Conservation (phyloP, 352 stramenopile species). For the Globisporangium viniferum region DNA sequence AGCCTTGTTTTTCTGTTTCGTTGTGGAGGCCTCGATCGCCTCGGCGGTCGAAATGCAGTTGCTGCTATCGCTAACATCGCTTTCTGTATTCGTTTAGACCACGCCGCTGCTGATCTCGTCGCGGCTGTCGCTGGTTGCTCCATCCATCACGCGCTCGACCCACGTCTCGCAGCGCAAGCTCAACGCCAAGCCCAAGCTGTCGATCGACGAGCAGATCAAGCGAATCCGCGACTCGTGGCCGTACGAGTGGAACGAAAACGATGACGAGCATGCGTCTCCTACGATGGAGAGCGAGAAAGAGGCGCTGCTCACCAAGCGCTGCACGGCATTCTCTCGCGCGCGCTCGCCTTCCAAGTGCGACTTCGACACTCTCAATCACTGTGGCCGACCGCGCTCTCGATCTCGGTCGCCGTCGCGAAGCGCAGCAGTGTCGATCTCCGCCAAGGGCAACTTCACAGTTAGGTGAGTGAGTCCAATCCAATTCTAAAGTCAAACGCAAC, state of each 20-base stretch:
- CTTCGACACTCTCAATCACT: neutral
- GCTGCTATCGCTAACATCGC: neutral
- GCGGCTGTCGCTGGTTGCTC: constrained; percentile 25
- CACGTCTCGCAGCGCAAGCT: constrained; percentile 41
- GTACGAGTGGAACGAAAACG: constrained; percentile 45
- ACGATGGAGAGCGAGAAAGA: constrained; percentile 17
- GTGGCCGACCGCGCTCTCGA: neutral
- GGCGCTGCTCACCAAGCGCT: constrained; percentile 17
- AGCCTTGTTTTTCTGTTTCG: neutral
- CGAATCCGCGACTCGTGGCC: constrained; percentile 69
- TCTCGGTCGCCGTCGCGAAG: constrained; percentile 10
- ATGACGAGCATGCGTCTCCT: neutral
- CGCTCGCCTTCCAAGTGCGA: constrained; percentile 7
- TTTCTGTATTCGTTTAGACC: neutral
- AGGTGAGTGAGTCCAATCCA: constrained; percentile 8
- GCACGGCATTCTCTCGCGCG: constrained; percentile 28
- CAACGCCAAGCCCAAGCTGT: constrained; percentile 8
- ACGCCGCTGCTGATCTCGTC: constrained; percentile 15
- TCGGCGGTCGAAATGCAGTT: neutral
- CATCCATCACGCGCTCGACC: constrained; percentile 50
- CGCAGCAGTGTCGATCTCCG: neutral
- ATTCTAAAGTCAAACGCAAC: neutral
- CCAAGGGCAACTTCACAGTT: constrained; percentile 11
- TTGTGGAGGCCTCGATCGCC: neutral
- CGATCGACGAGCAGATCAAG: constrained; percentile 45